phyloP scores from a whole-genome alignment of 805 yeast species.

The Ogataea polymorpha region DNA sequence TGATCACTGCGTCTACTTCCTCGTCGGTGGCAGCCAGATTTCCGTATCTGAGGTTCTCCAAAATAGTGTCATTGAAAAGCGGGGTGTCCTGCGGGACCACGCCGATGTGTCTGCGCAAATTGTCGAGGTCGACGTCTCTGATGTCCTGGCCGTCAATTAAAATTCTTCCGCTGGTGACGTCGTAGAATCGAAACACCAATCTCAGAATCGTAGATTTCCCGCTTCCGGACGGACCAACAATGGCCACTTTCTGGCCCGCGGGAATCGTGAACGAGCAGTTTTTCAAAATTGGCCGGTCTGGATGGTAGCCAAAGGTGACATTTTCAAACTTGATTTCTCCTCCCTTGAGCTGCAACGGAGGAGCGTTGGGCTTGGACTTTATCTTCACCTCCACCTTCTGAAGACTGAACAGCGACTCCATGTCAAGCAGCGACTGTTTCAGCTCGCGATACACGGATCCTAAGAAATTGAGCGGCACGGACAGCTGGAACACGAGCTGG shows the following conservation, averaged over 20 bases:
- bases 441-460: conserved; percentile 95
- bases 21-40: conserved; percentile 66
- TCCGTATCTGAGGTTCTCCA: conserved; percentile 88
- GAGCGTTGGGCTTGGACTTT: conserved; percentile 59
- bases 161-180: conserved; percentile 72
- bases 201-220: conserved; percentile 90
- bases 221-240: conserved; percentile 95
- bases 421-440: conserved; percentile 88
- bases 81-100: conserved; percentile 99
- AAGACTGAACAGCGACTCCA: conserved; percentile 89
- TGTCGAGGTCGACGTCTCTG: conserved; percentile 66
- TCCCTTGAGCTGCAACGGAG: conserved; percentile 54
- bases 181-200: conserved; percentile 86
- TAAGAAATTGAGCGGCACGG: conserved; percentile 89
- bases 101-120: conserved; percentile 72
- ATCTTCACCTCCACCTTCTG: conserved; percentile 73
- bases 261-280: conserved; percentile 85
- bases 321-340: conserved; percentile 87
- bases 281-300: conserved; percentile 77
- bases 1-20: conserved; percentile 63
- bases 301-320: conserved; percentile 89
- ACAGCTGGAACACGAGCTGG: conserved; percentile 92
- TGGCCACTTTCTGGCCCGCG: conserved; percentile 86
- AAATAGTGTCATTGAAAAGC: conserved; percentile 82
- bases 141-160: conserved; percentile 88